Evolutionary conservation across 2,329 filamentous ascomycete genomes (phyloP).

Genomic region (Thermomyces lanuginosus): DNA sequence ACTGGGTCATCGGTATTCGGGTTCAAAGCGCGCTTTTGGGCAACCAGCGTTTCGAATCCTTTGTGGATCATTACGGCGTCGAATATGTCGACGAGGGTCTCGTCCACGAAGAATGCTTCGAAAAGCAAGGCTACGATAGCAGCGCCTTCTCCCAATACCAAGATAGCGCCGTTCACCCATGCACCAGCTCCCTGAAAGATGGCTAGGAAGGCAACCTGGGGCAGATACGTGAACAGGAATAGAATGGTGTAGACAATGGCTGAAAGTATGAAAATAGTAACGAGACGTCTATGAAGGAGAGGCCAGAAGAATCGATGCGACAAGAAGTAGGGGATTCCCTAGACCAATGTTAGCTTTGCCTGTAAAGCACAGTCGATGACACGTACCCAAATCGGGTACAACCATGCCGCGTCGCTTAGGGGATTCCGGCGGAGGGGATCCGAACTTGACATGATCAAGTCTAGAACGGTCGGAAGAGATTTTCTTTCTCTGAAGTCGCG

Average conservation of each 20-base stretch:
- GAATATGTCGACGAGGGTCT: constrained; percentile 64
- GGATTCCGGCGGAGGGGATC: no score
- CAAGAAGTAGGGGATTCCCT: constrained; percentile 70
- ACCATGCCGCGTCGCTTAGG: constrained; percentile 24
- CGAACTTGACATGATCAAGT: no score
- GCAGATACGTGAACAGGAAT: constrained; percentile 76
- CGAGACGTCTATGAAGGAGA: constrained; percentile 56
- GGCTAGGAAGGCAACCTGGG: constrained; percentile 73
- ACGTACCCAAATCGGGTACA: constrained; percentile 33
- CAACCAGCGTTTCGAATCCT: constrained; percentile 52
- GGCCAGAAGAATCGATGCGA: constrained; percentile 67
- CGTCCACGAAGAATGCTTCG: constrained; percentile 68
- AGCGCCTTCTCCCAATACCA: constrained; percentile 56
- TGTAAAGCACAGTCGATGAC: constrained; percentile 2
- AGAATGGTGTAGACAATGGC: constrained; percentile 68
- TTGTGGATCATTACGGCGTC: constrained; percentile 69
- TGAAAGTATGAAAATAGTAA: constrained; percentile 70
- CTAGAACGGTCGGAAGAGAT: no score
- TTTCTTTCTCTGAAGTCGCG: no score
- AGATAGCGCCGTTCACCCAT: constrained; percentile 75
- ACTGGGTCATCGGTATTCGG: constrained; percentile 55
- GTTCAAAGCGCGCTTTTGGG: constrained; percentile 48
- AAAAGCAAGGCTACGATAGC: constrained; percentile 50
- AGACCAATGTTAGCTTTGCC: constrained; percentile 16
- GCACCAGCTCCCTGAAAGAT: constrained; percentile 76